Conservation (phyloP, 2,329 filamentous ascomycete genomes). For the Colletotrichum sp. region DNA sequence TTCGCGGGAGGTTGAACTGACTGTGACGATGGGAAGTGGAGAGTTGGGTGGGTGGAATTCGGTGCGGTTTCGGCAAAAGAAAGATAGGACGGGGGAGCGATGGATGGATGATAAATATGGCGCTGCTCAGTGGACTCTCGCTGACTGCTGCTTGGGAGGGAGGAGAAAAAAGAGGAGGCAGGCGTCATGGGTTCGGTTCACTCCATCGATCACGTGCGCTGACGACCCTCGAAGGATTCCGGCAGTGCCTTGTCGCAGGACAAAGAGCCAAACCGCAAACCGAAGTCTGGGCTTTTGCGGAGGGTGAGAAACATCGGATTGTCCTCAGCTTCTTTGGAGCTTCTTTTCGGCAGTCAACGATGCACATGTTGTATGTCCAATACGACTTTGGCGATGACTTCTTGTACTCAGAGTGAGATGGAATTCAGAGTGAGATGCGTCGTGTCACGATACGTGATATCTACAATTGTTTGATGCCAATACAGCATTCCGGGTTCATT, state of each 20-base stretch:
- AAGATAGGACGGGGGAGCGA: neutral
- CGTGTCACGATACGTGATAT: neutral
- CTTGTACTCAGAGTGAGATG: neutral
- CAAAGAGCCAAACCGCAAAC: neutral
- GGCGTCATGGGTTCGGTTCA: neutral
- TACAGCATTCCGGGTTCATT: neutral
- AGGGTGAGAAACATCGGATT: neutral
- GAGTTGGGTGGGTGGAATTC: neutral
- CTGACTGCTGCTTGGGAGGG: neutral
- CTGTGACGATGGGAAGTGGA: slow-evolving; percentile 5
- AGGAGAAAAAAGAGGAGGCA: neutral
- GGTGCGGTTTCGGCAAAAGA: slow-evolving; percentile 19
- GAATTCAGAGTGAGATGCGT: neutral
- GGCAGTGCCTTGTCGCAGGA: neutral
- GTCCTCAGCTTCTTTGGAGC: neutral
- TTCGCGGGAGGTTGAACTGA: neutral
- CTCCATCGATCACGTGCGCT: slow-evolving; percentile 7
- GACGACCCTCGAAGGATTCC: neutral
- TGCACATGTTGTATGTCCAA: neutral
- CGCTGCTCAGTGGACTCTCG: neutral
- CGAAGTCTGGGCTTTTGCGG: neutral
- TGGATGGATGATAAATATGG: neutral
- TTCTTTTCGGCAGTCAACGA: neutral
- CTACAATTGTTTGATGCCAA: neutral
- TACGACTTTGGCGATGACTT: neutral